A percentile compares a stretch with the other conserved stretches of the same genome.
These are phyloP conservation scores for Hymenoscyphus linearis DNA, from an alignment of 2,329 filamentous ascomycete genomes.

Conservation along the genomic window DNA sequence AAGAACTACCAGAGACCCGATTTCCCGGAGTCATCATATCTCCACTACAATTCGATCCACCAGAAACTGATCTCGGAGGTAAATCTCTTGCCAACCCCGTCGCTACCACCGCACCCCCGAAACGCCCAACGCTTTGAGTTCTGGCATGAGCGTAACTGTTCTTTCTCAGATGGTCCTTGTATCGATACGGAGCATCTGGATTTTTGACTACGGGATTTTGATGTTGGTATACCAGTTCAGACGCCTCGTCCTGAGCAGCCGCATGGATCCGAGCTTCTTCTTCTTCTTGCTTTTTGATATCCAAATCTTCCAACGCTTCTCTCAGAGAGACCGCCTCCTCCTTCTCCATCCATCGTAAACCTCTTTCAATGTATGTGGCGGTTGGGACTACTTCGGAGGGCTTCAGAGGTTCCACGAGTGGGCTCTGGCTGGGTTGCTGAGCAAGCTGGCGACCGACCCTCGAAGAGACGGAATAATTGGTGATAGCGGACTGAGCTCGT, in stretches of 20 bases:
- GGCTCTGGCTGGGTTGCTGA: slow-evolving; percentile 16
- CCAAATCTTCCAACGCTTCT: slow-evolving; percentile 69
- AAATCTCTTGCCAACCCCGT: slow-evolving; percentile 30
- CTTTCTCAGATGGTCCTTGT: slow-evolving; percentile 63
- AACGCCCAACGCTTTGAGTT: slow-evolving; percentile 51
- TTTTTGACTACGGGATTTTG: slow-evolving; percentile 53
- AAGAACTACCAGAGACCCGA: slow-evolving; percentile 30
- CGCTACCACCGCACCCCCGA: slow-evolving; percentile 41
- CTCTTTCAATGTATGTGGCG: slow-evolving; percentile 66
- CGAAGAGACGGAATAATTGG: slow-evolving; percentile 28
- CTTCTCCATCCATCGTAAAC: slow-evolving; percentile 74
- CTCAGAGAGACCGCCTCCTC: slow-evolving; percentile 68
- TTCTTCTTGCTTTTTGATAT: slow-evolving; percentile 46
- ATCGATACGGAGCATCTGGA: slow-evolving; percentile 61
- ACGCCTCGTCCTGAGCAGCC: slow-evolving; percentile 70
- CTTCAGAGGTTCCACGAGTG: slow-evolving; percentile 38
- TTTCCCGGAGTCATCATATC: slow-evolving; percentile 24
- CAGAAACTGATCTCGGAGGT: slow-evolving; percentile 30
- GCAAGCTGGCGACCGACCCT: slow-evolving; percentile 28
- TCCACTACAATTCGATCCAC: slow-evolving; percentile 33
- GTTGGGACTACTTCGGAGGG: slow-evolving; percentile 59
- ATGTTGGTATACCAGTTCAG: slow-evolving; percentile 74
- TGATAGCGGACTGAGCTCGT: slow-evolving; percentile 27
- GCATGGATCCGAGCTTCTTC: slow-evolving; percentile 60
- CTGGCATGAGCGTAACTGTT: slow-evolving; percentile 66